Base-by-base conservation (phyloP, 768 basidiomycete species). In the Lactifluus rugatus region DNA sequence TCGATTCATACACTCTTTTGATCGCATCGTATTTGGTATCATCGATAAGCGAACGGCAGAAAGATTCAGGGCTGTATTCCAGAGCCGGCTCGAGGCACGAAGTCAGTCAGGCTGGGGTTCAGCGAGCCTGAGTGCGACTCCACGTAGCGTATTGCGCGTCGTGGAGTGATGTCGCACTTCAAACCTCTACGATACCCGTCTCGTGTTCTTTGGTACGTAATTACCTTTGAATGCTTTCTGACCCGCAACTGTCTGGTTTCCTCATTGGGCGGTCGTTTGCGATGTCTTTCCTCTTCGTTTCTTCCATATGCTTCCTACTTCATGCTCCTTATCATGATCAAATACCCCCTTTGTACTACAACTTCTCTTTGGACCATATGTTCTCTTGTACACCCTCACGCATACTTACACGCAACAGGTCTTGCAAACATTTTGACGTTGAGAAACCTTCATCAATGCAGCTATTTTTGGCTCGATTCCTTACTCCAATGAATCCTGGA, bases 1-100 rank as follows among this genome's bases (percentile, higher is more conserved):
- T 28, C 72, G 81, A n/a, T 90, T 83, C 67, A 68, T 70, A 60
- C 59, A 73, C 28, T 76, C 78, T 0, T 90, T 90, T 66, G 76
- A 81, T 52, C 76, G 73, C 3, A 75, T 89, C 34, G 72, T 84
- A 21, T 89, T 89, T 66, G 87, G 84, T 1, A 81, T 90, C 46
- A 65, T 83, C 10, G 83, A 80, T 36, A 69, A 68, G 36, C 69
- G 70, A 57, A 82, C 81, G 3, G 80, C 74, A 56, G 69, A 70
- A 11, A 66, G 67, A 44, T 81, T 81, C 63, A 68, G 73, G 62
- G 51, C 65, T 2, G 65, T 68, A 8, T 77, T 78, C 48, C 64
- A 69, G 54, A 64, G 53, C 31, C 53, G 56, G 39, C 49, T 53
- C 16, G 61, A 54, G 14, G 55, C 45, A 2, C 48, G 21, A 25